phyloP scores from a whole-genome alignment of 2,329 filamentous ascomycete species.

The Rhynchosporium agropyri region DNA sequence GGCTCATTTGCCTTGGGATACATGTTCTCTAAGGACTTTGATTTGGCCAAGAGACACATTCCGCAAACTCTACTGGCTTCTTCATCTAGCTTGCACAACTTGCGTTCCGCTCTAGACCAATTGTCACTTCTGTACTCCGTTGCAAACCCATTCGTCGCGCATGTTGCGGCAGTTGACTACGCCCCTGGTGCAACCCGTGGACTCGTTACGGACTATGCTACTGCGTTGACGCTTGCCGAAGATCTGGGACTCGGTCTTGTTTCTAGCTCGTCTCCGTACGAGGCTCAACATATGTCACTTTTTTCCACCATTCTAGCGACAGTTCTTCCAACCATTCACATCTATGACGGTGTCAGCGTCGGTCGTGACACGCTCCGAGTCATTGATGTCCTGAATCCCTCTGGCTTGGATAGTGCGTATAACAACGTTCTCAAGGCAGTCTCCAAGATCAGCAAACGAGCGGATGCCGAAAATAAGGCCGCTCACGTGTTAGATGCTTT shows the following conservation, averaged over 20 bases:
- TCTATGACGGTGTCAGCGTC: conserved; percentile 84
- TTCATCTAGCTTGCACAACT: conserved; percentile 76
- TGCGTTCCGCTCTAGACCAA: conserved; percentile 87
- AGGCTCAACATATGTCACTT: conserved; percentile 94
- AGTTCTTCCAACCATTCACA: conserved; percentile 80
- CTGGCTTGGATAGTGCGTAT: conserved; percentile 70
- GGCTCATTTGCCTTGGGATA: conserved; percentile 92
- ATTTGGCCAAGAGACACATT: conserved; percentile 85
- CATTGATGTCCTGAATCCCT: conserved; percentile 77
- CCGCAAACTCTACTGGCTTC: conserved; percentile 90
- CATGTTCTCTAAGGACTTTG: conserved; percentile 96
- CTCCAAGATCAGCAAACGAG: conserved; percentile 66
- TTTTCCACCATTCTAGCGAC: conserved; percentile 80
- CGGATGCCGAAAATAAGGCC: conserved; percentile 73
- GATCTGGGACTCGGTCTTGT: conserved; percentile 88
- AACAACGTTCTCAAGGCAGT: conserved; percentile 64
- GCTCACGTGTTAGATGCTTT: conserved; percentile 71
- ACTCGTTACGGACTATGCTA: conserved; percentile 85
- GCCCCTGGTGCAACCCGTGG: conserved; percentile 62
- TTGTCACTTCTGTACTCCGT: conserved; percentile 88
- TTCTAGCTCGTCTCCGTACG: conserved; percentile 82
- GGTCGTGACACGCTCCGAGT: conserved; percentile 81
- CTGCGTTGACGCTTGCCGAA: conserved; percentile 78
- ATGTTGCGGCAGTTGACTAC: conserved; percentile 91
- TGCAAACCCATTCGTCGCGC: conserved; percentile 88